These are phyloP conservation scores for Eremochloa ophiuroides DNA, from an alignment of 176 grass and related monocot genomes.

Conservation along the genomic window DNA sequence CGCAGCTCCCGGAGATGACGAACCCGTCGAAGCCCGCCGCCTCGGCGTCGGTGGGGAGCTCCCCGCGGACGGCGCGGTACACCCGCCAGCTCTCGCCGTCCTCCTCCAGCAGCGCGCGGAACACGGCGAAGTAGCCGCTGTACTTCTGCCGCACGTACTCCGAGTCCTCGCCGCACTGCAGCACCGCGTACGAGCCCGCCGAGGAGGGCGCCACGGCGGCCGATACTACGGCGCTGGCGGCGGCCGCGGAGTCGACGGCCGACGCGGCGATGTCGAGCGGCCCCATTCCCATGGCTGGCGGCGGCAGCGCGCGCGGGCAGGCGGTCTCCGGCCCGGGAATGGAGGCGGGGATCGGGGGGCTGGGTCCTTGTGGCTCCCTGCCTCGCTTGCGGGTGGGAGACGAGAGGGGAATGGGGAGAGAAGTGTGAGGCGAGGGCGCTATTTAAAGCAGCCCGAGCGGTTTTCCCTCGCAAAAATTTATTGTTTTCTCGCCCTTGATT, in stretches of 20 bases:
- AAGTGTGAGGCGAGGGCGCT: not conserved
- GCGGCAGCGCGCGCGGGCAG: not conserved
- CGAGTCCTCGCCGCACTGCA: slow-evolving; percentile 89
- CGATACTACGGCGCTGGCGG: not conserved
- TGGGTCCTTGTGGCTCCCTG: not conserved
- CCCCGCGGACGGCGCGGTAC: slow-evolving; percentile 58
- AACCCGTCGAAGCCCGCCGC: slow-evolving; percentile 52
- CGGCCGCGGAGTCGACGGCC: not conserved
- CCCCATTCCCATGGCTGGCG: slow-evolving; percentile 48
- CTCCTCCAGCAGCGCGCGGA: slow-evolving; percentile 60
- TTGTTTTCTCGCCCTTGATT: not conserved
- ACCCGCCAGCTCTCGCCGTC: slow-evolving; percentile 67
- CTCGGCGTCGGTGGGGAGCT: slow-evolving; percentile 47
- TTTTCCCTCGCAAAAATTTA: not conserved
- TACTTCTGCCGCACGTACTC: slow-evolving; percentile 76
- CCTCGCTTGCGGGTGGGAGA: not conserved
- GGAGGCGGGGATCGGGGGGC: not conserved
- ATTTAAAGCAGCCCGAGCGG: not conserved
- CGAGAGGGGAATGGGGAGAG: not conserved
- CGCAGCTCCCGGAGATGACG: slow-evolving; percentile 84
- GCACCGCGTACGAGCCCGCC: slow-evolving; percentile 44
- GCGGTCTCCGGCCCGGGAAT: slow-evolving; percentile 8
- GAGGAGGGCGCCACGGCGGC: no score
- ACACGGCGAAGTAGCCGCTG: slow-evolving; percentile 81
- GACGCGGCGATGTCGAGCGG: not conserved